A percentile compares a stretch with the other conserved stretches of the same genome.
Evolutionary conservation across 1,139 yeast species (phyloP).

Genomic region (Pichia sp.): DNA sequence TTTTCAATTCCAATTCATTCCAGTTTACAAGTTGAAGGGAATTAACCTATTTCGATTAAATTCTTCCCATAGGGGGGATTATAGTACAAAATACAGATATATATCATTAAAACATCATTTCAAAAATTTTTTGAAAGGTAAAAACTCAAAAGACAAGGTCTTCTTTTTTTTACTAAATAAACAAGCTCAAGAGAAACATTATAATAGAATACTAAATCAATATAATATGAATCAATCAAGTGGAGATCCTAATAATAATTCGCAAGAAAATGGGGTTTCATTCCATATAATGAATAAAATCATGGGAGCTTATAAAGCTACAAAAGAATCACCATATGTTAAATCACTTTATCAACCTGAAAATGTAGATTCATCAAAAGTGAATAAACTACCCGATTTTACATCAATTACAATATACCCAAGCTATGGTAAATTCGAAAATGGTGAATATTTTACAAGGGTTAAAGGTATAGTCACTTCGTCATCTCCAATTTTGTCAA

Average conservation of each 20-base stretch:
- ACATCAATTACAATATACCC: conserved; percentile 24
- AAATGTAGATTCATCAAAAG: background rate
- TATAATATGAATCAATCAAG: background rate
- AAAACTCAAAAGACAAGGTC: conserved; percentile 22
- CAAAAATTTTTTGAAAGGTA: conserved; percentile 1
- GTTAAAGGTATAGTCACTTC: conserved; percentile 70
- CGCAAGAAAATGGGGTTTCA: conserved; percentile 17
- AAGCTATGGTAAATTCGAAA: conserved; percentile 20
- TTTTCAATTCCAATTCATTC: no score
- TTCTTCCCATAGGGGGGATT: conserved; percentile 10
- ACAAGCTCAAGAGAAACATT: conserved; percentile 16
- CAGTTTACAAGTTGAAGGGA: conserved; percentile 9
- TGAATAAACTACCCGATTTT: conserved; percentile 21
- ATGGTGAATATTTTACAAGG: conserved; percentile 40
- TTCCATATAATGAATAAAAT: conserved; percentile 22
- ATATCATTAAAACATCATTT: background rate
- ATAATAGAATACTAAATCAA: conserved; percentile 3
- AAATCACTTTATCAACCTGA: conserved; percentile 13
- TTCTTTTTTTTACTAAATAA: conserved; percentile 22
- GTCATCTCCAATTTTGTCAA: conserved; percentile 55
- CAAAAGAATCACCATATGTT: conserved; percentile 26
- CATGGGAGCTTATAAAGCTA: conserved; percentile 23
- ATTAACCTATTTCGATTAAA: background rate
- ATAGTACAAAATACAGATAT: background rate
- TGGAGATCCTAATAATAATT: background rate